Conservation (phyloP, 1,284 basidiomycete genomes). For the Tremellales sp. region DNA sequence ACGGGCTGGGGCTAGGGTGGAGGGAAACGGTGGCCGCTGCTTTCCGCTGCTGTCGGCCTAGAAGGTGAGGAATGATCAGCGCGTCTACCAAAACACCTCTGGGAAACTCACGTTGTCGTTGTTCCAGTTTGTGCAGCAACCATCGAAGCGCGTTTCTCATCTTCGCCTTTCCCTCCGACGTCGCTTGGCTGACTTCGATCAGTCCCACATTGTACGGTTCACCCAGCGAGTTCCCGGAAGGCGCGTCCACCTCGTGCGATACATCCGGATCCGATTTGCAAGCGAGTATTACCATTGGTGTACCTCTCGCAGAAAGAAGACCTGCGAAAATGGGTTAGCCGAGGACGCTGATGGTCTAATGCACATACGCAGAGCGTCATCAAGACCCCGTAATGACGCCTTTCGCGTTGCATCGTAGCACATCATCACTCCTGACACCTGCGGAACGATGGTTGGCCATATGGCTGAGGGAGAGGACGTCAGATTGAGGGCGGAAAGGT, state of each 20-base stretch:
- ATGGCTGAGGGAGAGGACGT: slow-evolving; percentile 7
- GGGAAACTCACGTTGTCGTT: slow-evolving; percentile 32
- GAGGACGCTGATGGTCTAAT: no score
- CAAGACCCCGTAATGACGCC: slow-evolving; percentile 31
- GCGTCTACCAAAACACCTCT: background rate
- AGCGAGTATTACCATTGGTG: slow-evolving; percentile 44
- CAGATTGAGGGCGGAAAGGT: slow-evolving; percentile 26
- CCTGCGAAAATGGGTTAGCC: slow-evolving; percentile 6
- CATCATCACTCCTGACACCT: slow-evolving; percentile 38
- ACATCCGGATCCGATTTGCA: slow-evolving; percentile 46
- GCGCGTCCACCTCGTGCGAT: slow-evolving; percentile 32
- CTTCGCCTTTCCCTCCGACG: slow-evolving; percentile 44
- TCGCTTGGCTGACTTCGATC: slow-evolving; percentile 42
- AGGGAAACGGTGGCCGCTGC: slow-evolving; percentile 2
- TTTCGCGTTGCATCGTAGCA: slow-evolving; percentile 44
- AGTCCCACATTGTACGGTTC: slow-evolving; percentile 46
- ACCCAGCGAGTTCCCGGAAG: slow-evolving; percentile 43
- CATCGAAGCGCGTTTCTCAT: slow-evolving; percentile 46
- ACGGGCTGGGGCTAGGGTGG: no score
- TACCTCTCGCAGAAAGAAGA: slow-evolving; percentile 6
- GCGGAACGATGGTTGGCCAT: slow-evolving; percentile 31
- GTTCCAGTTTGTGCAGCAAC: slow-evolving; percentile 43
- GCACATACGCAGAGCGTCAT: slow-evolving; percentile 38
- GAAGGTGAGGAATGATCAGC: background rate
- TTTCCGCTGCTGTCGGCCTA: slow-evolving; percentile 16